Evolutionary conservation across 306 rosid genomes (phyloP).

Genomic region (Lathyrus tuberosus): DNA sequence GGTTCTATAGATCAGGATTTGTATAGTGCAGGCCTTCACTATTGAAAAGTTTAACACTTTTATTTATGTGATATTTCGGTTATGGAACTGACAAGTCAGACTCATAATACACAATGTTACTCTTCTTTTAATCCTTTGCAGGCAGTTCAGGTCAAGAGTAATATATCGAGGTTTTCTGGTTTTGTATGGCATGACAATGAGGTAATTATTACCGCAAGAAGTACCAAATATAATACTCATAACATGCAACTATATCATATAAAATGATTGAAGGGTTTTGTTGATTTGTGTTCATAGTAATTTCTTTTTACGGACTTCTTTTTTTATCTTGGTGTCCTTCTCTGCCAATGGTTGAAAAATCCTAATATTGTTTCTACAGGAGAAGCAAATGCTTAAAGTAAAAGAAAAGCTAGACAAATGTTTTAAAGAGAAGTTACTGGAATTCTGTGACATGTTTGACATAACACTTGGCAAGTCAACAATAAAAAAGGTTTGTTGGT

Average conservation of each 20-base stretch:
- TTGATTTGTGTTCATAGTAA: slow-evolving; percentile 3
- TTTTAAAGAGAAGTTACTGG: slow-evolving; percentile 83
- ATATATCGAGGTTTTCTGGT: slow-evolving; percentile 94
- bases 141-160: slow-evolving; percentile 79
- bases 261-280: slow-evolving; percentile 10
- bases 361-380: slow-evolving; percentile 56
- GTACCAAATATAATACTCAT: background rate
- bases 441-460: slow-evolving; percentile 85
- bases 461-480: slow-evolving; percentile 65
- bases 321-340: slow-evolving; percentile 10
- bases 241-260: slow-evolving; percentile 4
- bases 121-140: slow-evolving; percentile 48
- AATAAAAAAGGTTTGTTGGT: slow-evolving; percentile 72
- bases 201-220: slow-evolving; percentile 51
- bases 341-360: slow-evolving; percentile 35
- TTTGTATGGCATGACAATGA: slow-evolving; percentile 91
- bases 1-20: slow-evolving; percentile 23
- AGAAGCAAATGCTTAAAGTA: slow-evolving; percentile 83
- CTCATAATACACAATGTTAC: slow-evolving; percentile 25
- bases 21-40: background rate
- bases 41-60: slow-evolving; percentile 6
- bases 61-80: slow-evolving; percentile 21
- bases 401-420: slow-evolving; percentile 91
- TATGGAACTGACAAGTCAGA: slow-evolving; percentile 21
- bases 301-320: slow-evolving; percentile 18